These are phyloP conservation scores for Quillaja saponaria DNA, from an alignment of 306 rosid species.

Conservation along the genomic window DNA sequence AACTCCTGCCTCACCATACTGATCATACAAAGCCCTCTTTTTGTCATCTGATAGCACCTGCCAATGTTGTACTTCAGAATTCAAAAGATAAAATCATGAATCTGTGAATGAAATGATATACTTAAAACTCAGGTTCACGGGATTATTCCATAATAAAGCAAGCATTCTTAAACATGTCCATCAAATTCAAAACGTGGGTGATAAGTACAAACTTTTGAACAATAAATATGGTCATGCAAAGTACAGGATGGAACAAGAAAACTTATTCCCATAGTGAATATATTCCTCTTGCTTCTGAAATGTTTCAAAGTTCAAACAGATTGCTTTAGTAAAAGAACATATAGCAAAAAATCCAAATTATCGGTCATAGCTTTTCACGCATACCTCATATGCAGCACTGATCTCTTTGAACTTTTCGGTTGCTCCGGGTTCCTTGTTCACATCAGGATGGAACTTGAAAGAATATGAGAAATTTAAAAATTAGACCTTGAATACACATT, in stretches of 20 bases:
- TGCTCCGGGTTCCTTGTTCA: constrained; percentile 94
- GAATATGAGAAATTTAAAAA: constrained; percentile 17
- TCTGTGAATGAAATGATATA: constrained; percentile 15
- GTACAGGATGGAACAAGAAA: too few species aligned
- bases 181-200: too few species aligned
- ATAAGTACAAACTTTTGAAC: too few species aligned
- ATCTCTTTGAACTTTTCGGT: constrained; percentile 94
- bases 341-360: not conserved
- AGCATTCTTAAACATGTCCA: constrained; percentile 13
- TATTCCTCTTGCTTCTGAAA: too few species aligned
- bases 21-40: constrained; percentile 93
- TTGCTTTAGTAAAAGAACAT: not conserved
- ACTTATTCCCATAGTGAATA: too few species aligned
- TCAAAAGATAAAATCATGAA: constrained; percentile 55
- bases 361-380: constrained; percentile 23
- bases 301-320: not conserved
- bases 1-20: constrained; percentile 95
- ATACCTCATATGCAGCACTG: constrained; percentile 94
- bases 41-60: constrained; percentile 99
- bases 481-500: constrained; percentile 30
- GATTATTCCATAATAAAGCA: constrained; percentile 11
- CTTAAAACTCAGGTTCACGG: constrained; percentile 3
- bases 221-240: too few species aligned
- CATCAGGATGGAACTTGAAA: constrained; percentile 92
- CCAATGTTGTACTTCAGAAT: constrained; percentile 63